phyloP scores from a whole-genome alignment of 2,329 filamentous ascomycete genomes.

The Fusarium sp. region DNA sequence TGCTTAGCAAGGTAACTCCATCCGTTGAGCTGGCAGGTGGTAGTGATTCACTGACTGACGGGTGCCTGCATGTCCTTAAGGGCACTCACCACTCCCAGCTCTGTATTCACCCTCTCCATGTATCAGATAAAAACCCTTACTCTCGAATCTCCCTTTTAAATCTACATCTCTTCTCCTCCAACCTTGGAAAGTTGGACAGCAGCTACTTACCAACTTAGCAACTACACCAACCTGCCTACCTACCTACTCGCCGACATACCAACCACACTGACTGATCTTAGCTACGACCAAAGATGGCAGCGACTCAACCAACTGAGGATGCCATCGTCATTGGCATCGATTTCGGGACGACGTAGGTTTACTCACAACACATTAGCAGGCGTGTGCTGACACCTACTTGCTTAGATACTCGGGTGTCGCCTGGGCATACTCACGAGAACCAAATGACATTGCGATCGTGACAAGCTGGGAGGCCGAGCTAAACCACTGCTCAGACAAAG shows the following conservation, averaged over 20 bases:
- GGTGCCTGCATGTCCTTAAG: not conserved
- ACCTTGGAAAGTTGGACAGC: not conserved
- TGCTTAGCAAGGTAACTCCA: not conserved
- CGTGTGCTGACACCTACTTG: not conserved
- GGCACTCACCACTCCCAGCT: not conserved
- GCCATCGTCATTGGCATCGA: constrained; percentile 56
- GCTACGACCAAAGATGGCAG: not conserved
- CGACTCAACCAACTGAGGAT: constrained; percentile 1
- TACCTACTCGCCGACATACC: not conserved
- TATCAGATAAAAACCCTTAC: not conserved
- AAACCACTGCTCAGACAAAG: constrained; percentile 40
- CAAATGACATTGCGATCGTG: constrained; percentile 46
- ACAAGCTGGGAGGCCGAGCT: constrained; percentile 46
- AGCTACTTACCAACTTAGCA: not conserved
- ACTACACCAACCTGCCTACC: no score
- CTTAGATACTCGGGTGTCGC: constrained; percentile 55
- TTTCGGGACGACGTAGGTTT: constrained; percentile 59
- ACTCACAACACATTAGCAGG: accelerated
- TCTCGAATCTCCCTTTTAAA: not conserved
- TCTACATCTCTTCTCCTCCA: not conserved
- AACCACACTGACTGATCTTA: not conserved
- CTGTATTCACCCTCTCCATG: not conserved
- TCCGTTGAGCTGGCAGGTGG: not conserved
- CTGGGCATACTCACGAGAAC: constrained; percentile 49
- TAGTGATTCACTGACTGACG: not conserved